Evolutionary conservation across 352 stramenopile species (phyloP).

Genomic region (Pythium angustatum): DNA sequence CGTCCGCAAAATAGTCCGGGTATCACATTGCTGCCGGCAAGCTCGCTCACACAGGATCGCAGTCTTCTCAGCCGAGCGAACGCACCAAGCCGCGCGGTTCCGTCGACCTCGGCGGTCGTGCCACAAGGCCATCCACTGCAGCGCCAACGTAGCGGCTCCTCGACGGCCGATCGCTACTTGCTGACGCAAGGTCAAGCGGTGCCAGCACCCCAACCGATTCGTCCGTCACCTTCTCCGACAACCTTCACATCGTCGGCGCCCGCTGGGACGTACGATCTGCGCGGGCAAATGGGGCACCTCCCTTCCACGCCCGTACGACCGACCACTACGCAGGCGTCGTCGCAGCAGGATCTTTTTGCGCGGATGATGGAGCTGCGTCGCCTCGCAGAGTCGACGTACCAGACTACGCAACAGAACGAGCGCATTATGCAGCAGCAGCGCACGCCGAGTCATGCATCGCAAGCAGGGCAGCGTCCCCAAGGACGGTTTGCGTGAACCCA

Average conservation of each 20-base stretch:
- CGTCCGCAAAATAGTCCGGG: background rate
- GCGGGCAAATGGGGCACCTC: constrained; percentile 4
- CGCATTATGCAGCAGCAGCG: constrained; percentile 31
- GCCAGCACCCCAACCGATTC: background rate
- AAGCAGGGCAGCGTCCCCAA: too few relatives aligned
- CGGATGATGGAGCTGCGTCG: constrained; percentile 43
- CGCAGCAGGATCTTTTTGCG: constrained; percentile 15
- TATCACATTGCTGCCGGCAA: constrained; percentile 7
- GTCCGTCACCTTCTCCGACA: background rate
- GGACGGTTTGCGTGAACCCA: constrained; percentile 15
- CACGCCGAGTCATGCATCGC: background rate
- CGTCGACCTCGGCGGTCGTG: background rate
- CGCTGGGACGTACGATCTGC: constrained; percentile 12
- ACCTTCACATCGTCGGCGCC: constrained; percentile 8
- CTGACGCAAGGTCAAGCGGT: background rate
- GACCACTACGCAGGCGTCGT: background rate
- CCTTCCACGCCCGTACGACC: too few relatives aligned
- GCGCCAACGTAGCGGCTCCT: background rate
- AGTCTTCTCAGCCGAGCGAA: background rate
- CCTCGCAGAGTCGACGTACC: constrained; percentile 37
- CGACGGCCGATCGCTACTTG: background rate
- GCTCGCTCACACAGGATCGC: background rate
- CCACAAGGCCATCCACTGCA: background rate
- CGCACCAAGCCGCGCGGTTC: background rate
- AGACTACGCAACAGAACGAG: constrained; percentile 43